Conservation (phyloP, 1,139 yeast genomes). For the Arxiozyma slooffiae region DNA sequence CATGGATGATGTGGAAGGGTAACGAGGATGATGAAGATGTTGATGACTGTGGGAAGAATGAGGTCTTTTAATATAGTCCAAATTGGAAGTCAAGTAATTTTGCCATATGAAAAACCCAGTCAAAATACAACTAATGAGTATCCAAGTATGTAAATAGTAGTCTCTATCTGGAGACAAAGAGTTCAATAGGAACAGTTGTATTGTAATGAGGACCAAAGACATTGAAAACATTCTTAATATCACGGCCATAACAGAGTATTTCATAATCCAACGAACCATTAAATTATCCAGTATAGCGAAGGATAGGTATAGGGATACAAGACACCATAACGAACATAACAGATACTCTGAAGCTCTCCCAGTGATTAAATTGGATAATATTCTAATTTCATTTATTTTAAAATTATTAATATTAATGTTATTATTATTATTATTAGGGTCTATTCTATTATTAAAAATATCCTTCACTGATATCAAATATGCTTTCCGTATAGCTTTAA, state of each 20-base stretch:
- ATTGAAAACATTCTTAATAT: slow-evolving; percentile 75
- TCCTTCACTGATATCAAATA: slow-evolving; percentile 24
- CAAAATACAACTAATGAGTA: slow-evolving; percentile 70
- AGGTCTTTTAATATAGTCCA: slow-evolving; percentile 42
- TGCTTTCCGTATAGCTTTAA: slow-evolving; percentile 45
- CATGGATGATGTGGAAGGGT: slow-evolving; percentile 24
- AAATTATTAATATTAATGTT: too few relatives aligned
- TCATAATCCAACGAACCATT: slow-evolving; percentile 89
- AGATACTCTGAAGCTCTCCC: slow-evolving; percentile 64
- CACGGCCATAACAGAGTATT: slow-evolving; percentile 80
- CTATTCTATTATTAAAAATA: slow-evolving; percentile 6
- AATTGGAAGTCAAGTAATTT: slow-evolving; percentile 78
- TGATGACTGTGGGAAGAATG: not conserved
- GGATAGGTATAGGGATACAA: slow-evolving; percentile 76
- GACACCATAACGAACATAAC: slow-evolving; percentile 68
- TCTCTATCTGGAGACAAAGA: slow-evolving; percentile 46
- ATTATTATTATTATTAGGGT: slow-evolving; percentile 7
- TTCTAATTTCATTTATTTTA: not conserved
- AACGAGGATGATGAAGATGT: slow-evolving; percentile 32
- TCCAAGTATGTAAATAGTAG: slow-evolving; percentile 84
- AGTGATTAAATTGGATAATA: slow-evolving; percentile 6
- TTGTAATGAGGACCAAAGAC: slow-evolving; percentile 64
- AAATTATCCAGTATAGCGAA: slow-evolving; percentile 80
- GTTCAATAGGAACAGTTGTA: slow-evolving; percentile 57
- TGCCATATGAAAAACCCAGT: slow-evolving; percentile 81